Evolutionary conservation across 208 protist species (phyloP), one percentile per base, ranked within the genome.

Genomic region (Porcisia deanei): DNA sequence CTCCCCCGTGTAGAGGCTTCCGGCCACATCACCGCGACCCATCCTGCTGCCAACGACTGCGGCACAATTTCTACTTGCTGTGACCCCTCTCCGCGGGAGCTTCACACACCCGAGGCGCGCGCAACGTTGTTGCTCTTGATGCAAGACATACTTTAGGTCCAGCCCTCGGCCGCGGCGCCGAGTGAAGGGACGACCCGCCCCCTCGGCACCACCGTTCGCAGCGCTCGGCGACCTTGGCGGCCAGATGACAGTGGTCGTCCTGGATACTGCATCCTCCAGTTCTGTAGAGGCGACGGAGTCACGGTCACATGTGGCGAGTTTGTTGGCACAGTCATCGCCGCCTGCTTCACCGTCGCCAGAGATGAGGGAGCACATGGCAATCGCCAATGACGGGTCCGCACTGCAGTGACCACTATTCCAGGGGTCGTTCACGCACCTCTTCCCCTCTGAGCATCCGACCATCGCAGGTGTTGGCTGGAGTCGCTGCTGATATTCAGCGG

Each of bases 61-160:
- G 14, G 60, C 10, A 12, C 68, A 34, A 9, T 25, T 9, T 43
- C 58, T 39, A 22, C 39, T 65, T 4, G 61, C 69, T 2, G 47
- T 61, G 20, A 66, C 61, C 3, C 43, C 37, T 34, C 14, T n/a
- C 25, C 52, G 64, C 39, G 58, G 71, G 30, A 65, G 41, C 71
- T 75, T 34, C 2, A 75, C 55, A 45, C 22, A 7, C 8, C 55
- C 71, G 9, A 52, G 58, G 41, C 71, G 57, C 9, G 53, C 55
- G 41, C 70, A 59, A 22, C 73, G 78, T 47, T 77, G 72, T 14
- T 75, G 78, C n/a, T 77, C 67, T 55, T 82, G 78, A 18, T n/a
- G 61, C 30, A 82, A 67, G 66, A 78, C 67, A 53, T 72, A 73
- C 43, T 71, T 55, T 20, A 77, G 57, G 25, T 77, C 73, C 20